phyloP scores from a whole-genome alignment of 2,329 filamentous ascomycete species.

The Leptodontidium sp. region DNA sequence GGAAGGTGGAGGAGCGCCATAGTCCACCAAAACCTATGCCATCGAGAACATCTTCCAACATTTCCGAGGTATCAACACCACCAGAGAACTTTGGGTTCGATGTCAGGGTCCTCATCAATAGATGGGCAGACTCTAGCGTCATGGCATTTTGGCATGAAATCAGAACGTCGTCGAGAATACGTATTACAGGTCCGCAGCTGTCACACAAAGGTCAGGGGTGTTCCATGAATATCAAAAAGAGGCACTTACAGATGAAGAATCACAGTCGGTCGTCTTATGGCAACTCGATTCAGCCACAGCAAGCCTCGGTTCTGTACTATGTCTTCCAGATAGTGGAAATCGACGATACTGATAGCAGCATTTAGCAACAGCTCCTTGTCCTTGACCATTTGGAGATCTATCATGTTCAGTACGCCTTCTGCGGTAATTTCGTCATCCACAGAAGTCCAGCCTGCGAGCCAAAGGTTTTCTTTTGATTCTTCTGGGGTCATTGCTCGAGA shows the following conservation, averaged over 20 bases:
- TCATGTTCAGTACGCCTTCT: slow-evolving; percentile 51
- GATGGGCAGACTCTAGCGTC: slow-evolving; percentile 67
- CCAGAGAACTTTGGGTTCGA: slow-evolving; percentile 60
- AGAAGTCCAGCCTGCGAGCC: slow-evolving; percentile 64
- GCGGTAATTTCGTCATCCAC: slow-evolving; percentile 52
- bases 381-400: slow-evolving; percentile 57
- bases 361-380: slow-evolving; percentile 70
- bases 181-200: slow-evolving; percentile 64
- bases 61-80: slow-evolving; percentile 56
- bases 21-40: slow-evolving; percentile 70
- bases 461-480: slow-evolving; percentile 69
- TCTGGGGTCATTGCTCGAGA: slow-evolving; percentile 63
- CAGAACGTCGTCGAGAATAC: slow-evolving; percentile 67
- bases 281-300: slow-evolving; percentile 66
- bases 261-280: slow-evolving; percentile 61
- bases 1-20: slow-evolving; percentile 56
- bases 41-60: slow-evolving; percentile 62
- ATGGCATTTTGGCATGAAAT: slow-evolving; percentile 66
- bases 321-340: slow-evolving; percentile 72
- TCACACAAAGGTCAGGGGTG: slow-evolving; percentile 33
- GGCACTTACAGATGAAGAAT: slow-evolving; percentile 64
- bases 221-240: not conserved
- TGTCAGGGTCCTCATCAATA: slow-evolving; percentile 65
- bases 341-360: slow-evolving; percentile 69
- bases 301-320: slow-evolving; percentile 66